Base-by-base conservation (phyloP, 768 basidiomycete species). In the Gymnopilus junonius region DNA sequence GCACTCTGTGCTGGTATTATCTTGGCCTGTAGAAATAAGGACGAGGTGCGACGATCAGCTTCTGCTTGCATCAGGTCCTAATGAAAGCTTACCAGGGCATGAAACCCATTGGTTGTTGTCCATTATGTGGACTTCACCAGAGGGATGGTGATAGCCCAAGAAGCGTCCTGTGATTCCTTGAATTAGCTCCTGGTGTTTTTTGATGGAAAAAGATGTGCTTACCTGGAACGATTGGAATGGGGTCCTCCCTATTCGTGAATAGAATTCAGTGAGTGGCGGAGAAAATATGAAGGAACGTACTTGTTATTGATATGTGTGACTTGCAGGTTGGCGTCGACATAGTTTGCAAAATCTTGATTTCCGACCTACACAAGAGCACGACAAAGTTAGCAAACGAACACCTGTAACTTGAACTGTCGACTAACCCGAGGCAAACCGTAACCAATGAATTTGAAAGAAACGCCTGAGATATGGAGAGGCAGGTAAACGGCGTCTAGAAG, bases 301-400 rank as follows among this genome's bases (percentile, higher is more conserved):
- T 72, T 79, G 75, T 91, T 89, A 68, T 87, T 90, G 65, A 91
- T 83, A 67, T 85, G 88, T 0, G 82, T 86, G 48, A 89, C 65
- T 12, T 74, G 55, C 21, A 80, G 39, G 58, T 85, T 73, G 7
- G 80, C 75, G 64, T 89, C 87, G 50, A 89, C 83, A 66, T 85
- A 87, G 68, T 87, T 65, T 0, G 87, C 87, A 65, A 89, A 91
- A 1, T 77, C 84, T 69, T 83, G 82, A 71, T 89, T 88, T 12
- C 88, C 87, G 31, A 82, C 81, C 81, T 82, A 32, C 14, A 55
- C 20, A 54, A 39, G 35, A 5, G 45, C 25, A 42, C 32, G 14
- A 17, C 8, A 10, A 32, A 46, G 14, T 23, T 20, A 42, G 8
- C 3, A n/a, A n/a, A 51, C 4, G 20, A 34, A 8, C 15, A 8